phyloP scores from a whole-genome alignment of 2,329 filamentous ascomycete species.

The Curvularia verruculosa region DNA sequence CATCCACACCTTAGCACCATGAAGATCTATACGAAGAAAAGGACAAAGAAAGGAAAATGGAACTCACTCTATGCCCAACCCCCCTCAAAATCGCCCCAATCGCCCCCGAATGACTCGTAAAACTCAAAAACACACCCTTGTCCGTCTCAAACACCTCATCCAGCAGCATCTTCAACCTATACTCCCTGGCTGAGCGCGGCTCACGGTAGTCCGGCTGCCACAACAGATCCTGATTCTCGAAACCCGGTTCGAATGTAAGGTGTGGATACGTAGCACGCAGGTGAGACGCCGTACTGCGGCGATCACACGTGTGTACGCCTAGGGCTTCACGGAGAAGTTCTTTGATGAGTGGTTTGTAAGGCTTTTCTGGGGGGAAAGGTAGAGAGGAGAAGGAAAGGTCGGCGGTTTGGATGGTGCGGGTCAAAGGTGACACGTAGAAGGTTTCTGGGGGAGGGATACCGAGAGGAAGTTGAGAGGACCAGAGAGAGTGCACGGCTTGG shows the following conservation, averaged over 20 bases:
- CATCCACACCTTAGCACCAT: no score
- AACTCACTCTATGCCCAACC: conserved; percentile 59
- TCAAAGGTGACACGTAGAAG: conserved; percentile 70
- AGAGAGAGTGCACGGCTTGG: conserved; percentile 63
- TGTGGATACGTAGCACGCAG: conserved; percentile 59
- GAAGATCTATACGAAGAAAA: background rate
- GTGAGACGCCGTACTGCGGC: conserved; percentile 59
- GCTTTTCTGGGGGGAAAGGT: conserved; percentile 54
- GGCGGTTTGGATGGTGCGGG: conserved; percentile 65
- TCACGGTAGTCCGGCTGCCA: conserved; percentile 54
- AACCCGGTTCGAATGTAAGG: conserved; percentile 64
- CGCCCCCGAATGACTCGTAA: conserved; percentile 66
- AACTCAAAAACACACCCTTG: conserved; percentile 54
- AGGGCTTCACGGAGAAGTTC: conserved; percentile 70
- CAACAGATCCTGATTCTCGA: conserved; percentile 62
- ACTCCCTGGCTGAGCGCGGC: conserved; percentile 30
- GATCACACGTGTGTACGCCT: conserved; percentile 72
- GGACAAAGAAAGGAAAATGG: background rate
- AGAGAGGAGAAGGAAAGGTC: conserved; percentile 65
- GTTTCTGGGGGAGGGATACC: conserved; percentile 66
- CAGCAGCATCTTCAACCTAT: conserved; percentile 49
- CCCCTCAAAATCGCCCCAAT: conserved; percentile 62
- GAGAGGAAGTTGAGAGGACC: conserved; percentile 58
- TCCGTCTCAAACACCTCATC: conserved; percentile 61
- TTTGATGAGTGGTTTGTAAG: conserved; percentile 66